Evolutionary conservation across 2,329 filamentous ascomycete genomes (phyloP).

Genomic region (Fusarium temperatum): DNA sequence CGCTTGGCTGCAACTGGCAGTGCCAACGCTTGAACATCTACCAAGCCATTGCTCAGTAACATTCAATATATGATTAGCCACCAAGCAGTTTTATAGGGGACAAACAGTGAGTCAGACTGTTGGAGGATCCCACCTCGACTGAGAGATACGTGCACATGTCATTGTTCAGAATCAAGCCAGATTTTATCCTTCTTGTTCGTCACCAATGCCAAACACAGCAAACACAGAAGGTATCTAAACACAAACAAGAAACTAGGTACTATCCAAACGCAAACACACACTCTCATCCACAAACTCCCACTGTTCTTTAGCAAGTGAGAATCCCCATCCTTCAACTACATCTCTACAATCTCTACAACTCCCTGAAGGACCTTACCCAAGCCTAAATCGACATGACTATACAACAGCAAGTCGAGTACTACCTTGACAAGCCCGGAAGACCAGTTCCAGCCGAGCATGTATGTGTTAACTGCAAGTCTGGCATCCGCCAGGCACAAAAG

Average conservation of each 20-base stretch:
- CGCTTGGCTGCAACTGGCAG: background rate
- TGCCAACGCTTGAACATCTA: background rate
- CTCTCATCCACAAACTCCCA: background rate
- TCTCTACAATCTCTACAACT: background rate
- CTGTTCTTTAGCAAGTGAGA: background rate
- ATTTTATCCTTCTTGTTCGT: background rate
- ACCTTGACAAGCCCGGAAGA: background rate
- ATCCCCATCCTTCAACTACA: background rate
- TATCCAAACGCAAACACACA: background rate
- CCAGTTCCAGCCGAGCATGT: background rate
- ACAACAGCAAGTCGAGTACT: background rate
- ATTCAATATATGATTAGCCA: background rate
- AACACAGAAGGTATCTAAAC: background rate
- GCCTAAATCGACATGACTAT: background rate
- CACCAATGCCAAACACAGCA: background rate
- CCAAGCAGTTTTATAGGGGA: background rate
- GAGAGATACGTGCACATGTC: background rate
- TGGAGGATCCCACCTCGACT: background rate
- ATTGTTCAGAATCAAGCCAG: background rate
- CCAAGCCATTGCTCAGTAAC: background rate
- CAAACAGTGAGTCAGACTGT: background rate
- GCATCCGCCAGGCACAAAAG: background rate
- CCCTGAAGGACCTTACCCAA: background rate
- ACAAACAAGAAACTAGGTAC: background rate
- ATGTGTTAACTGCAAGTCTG: constrained; percentile 3